Evolutionary conservation across 768 basidiomycete genomes (phyloP).

Genomic region (Rhodotorula diobovata): DNA sequence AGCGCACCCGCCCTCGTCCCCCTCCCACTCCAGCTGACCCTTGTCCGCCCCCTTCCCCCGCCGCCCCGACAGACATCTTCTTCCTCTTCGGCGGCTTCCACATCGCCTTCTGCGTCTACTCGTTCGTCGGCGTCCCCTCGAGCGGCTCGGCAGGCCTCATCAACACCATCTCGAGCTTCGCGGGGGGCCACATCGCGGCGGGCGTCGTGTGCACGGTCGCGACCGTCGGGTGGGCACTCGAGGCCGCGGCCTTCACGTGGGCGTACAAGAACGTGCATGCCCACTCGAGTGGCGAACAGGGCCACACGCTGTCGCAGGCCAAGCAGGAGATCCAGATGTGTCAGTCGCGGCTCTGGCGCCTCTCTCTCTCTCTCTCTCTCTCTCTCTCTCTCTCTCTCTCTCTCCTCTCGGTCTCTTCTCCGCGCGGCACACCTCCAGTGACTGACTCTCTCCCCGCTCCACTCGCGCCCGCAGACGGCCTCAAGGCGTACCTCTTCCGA

Average conservation of each 20-base stretch:
- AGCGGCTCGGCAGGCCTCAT: constrained; percentile 95
- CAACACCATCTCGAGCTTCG: constrained; percentile 79
- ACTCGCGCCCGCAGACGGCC: constrained; percentile 1
- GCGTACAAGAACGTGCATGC: constrained; percentile 37
- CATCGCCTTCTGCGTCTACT: constrained; percentile 84
- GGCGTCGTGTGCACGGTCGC: constrained; percentile 75
- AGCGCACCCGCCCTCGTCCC: too few relatives aligned
- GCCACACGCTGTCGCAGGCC: constrained; percentile 69
- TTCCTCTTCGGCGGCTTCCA: constrained; percentile 97
- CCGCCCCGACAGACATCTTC: constrained; percentile 56
- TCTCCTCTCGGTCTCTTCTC: neutral
- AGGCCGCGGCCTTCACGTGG: constrained; percentile 61
- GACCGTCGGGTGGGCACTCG: constrained; percentile 79
- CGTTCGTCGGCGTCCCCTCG: constrained; percentile 86
- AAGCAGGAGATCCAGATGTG: constrained; percentile 75
- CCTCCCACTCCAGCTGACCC: too few relatives aligned
- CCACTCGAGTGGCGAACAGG: constrained; percentile 55
- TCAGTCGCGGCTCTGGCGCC: neutral
- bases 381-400: too few relatives aligned
- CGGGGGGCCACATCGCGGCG: constrained; percentile 65
- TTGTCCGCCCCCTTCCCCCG: too few relatives aligned
- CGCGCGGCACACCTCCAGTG: too few relatives aligned
- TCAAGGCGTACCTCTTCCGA: constrained; percentile 32
- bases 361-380: too few relatives aligned
- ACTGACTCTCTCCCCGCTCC: neutral